Evolutionary conservation across 352 stramenopile genomes (phyloP).

Genomic region (Pythium grandisporangium): DNA sequence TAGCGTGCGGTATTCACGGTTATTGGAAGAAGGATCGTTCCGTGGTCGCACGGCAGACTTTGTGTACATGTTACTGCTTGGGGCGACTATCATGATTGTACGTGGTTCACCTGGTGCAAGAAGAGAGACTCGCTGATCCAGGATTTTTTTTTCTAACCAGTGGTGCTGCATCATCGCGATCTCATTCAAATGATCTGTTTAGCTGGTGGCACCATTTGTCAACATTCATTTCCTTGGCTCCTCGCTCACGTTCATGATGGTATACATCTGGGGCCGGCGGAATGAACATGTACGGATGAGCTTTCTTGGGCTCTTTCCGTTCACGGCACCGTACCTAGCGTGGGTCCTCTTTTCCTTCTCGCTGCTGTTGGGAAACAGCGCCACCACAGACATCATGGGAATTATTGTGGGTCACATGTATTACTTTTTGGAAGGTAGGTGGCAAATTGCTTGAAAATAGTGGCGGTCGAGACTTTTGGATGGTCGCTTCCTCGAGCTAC

Average conservation of each 20-base stretch:
- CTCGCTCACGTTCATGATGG: constrained; percentile 99
- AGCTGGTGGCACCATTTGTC: constrained; percentile 94
- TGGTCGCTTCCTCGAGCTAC: too few species aligned
- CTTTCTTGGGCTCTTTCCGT: constrained; percentile 97
- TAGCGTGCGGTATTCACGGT: constrained; percentile 91
- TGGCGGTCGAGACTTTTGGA: too few species aligned
- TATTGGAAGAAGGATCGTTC: constrained; percentile 98
- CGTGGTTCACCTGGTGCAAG: constrained; percentile 7
- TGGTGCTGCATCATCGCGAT: neutral
- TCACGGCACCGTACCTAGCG: constrained; percentile 97
- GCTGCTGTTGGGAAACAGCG: constrained; percentile 91
- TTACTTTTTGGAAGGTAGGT: constrained; percentile 95
- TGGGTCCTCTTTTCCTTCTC: constrained; percentile 98
- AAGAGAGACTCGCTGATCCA: too few species aligned
- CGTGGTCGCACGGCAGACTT: constrained; percentile 95
- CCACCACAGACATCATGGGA: constrained; percentile 97
- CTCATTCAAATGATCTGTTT: neutral
- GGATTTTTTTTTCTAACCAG: neutral
- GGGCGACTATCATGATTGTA: constrained; percentile 91
- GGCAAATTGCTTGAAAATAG: neutral
- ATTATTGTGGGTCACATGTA: constrained; percentile 99
- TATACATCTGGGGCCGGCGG: constrained; percentile 96
- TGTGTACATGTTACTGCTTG: constrained; percentile 97
- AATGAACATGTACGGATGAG: constrained; percentile 97
- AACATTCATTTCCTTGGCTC: constrained; percentile 97